Conservation (phyloP, 352 stramenopile genomes). For the Phytophthora kernoviae region DNA sequence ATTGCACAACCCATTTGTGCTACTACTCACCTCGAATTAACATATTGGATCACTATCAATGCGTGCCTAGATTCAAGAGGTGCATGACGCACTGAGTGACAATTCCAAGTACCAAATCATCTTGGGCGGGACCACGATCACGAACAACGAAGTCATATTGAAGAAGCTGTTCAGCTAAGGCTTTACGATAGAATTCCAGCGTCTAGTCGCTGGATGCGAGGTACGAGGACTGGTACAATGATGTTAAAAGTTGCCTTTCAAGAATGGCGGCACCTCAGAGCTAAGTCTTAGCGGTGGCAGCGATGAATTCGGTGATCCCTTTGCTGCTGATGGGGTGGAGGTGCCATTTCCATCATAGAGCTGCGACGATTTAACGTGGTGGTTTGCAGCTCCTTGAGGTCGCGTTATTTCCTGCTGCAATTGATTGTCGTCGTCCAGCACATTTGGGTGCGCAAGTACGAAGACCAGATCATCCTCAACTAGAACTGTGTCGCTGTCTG, state of each 20-base stretch:
- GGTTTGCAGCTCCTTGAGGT: conserved; percentile 6
- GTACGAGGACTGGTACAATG: background rate
- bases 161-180: conserved; percentile 52
- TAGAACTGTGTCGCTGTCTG: conserved; percentile 48
- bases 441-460: conserved; percentile 55
- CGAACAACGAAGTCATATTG: conserved; percentile 67
- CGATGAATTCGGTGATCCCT: background rate
- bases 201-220: background rate
- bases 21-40: background rate
- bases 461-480: conserved; percentile 61
- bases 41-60: background rate
- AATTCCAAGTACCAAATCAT: conserved; percentile 64
- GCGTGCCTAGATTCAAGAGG: conserved; percentile 65
- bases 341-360: conserved; percentile 2
- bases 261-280: conserved; percentile 3
- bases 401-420: conserved; percentile 10
- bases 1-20: background rate
- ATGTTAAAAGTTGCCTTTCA: conserved; percentile 14
- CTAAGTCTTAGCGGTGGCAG: conserved; percentile 14
- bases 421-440: conserved; percentile 18
- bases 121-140: conserved; percentile 74
- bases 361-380: conserved; percentile 11
- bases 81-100: conserved; percentile 57
- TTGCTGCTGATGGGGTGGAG: background rate
- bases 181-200: no score